Evolutionary conservation across 2,329 filamentous ascomycete species (phyloP), one percentile per base, ranked within the genome.

Genomic region (Anisogramma anomala): DNA sequence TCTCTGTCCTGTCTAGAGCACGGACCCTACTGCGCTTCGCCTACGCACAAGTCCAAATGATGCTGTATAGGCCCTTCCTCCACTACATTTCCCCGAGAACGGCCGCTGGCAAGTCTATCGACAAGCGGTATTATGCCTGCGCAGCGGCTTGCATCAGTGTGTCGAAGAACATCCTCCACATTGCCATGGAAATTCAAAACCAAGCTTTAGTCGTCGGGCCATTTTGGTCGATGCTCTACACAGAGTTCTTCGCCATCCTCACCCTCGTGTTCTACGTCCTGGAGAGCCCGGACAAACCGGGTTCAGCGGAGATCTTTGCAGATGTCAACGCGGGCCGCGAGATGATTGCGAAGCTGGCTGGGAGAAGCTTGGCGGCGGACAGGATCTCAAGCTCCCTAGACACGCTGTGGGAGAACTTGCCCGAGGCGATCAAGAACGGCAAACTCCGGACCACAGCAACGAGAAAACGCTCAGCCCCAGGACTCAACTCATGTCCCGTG

Each of bases 171-270:
- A 84, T 91, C 46, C 75, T 91, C 25, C 83, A 88, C 53, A 85
- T 89, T 44, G 82, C 80, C 4, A 71, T 77, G 17, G 81, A 87
- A 53, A 88, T 88, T 66, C 79, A 82, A 49, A 80, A 79, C 55
- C 74, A 81, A 52, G 74, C 79, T 3, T 67, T 85, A 6, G 66
- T 91, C n/a, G 80, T 82, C 47, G 85, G 84, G 1, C 82, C 84
- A 0, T 88, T 86, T 58, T 91, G 84, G 84, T 89, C 89, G 55
- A 82, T 84, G 50, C 76, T 89, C 55, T 89, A 86, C 55, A 86
- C 83, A 2, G 82, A 84, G 13, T 88, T 86, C 61, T 88, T 87
- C 55, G 79, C 82, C 11, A 82, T 89, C 23, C 65, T 91, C 23
- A 84, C 84, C 0, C 66, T 91, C 33, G 68, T 89, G 1, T 91